phyloP scores from a whole-genome alignment of 495 filamentous ascomycete species.

The Sporormia fimetaria region DNA sequence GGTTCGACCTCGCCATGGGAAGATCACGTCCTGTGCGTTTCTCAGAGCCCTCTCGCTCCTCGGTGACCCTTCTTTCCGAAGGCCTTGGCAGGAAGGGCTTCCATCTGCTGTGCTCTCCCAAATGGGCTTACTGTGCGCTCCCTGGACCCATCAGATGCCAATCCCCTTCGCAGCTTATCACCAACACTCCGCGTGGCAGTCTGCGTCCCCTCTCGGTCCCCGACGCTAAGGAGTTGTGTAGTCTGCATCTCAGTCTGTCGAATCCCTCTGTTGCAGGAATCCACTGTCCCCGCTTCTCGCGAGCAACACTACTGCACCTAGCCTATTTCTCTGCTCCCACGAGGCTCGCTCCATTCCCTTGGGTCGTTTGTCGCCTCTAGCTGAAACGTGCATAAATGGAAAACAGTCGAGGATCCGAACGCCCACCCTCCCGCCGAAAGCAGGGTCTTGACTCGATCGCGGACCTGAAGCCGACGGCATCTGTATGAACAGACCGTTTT shows the following conservation, averaged over 20 bases:
- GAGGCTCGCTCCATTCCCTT: slow-evolving; percentile 14
- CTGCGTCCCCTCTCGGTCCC: too few relatives aligned
- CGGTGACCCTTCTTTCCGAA: not conserved
- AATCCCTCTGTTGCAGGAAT: too few relatives aligned
- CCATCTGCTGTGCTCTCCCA: slow-evolving; percentile 13
- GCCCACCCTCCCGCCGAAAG: slow-evolving; percentile 9
- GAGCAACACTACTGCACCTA: slow-evolving; percentile 1
- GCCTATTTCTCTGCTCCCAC: slow-evolving; percentile 10
- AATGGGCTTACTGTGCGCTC: slow-evolving; percentile 12
- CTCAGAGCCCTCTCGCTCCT: not conserved
- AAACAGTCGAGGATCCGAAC: slow-evolving; percentile 1
- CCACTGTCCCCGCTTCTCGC: not conserved
- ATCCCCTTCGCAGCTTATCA: not conserved
- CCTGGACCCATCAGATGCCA: not conserved
- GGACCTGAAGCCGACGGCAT: too few relatives aligned
- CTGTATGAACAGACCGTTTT: too few relatives aligned
- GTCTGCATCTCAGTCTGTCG: too few relatives aligned
- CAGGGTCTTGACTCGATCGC: too few relatives aligned
- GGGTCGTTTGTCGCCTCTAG: slow-evolving; percentile 13
- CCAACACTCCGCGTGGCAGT: not conserved
- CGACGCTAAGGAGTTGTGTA: too few relatives aligned
- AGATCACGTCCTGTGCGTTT: not conserved
- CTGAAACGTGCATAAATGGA: slow-evolving; percentile 19
- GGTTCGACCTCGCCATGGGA: not conserved
- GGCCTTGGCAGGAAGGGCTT: slow-evolving; percentile 5